These are phyloP conservation scores for Pseudogymnoascus sp. DNA, from an alignment of 2,329 filamentous ascomycete genomes.

Conservation along the genomic window DNA sequence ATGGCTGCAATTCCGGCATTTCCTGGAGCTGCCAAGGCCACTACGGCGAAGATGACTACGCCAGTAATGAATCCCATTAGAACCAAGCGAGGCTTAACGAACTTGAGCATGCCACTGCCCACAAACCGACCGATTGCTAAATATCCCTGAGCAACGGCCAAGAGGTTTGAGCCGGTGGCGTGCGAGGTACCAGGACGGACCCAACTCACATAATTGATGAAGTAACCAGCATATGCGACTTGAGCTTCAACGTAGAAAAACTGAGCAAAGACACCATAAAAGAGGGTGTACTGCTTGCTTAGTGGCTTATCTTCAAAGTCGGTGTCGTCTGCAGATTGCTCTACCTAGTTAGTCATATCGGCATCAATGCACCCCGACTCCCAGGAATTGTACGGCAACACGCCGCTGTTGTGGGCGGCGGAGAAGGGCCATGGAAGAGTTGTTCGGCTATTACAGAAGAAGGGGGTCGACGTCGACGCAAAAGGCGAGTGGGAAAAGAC, in stretches of 20 bases:
- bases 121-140: slow-evolving; percentile 69
- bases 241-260: slow-evolving; percentile 74
- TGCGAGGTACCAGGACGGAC: slow-evolving; percentile 43
- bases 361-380: too few relatives aligned
- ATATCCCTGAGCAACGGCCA: slow-evolving; percentile 66
- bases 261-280: slow-evolving; percentile 67
- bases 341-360: slow-evolving; percentile 48
- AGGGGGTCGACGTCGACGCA: too few relatives aligned
- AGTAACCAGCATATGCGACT: slow-evolving; percentile 55
- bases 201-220: slow-evolving; percentile 63
- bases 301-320: slow-evolving; percentile 60
- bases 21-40: slow-evolving; percentile 40
- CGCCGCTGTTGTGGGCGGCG: too few relatives aligned
- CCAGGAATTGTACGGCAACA: too few relatives aligned
- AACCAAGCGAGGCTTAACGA: slow-evolving; percentile 52
- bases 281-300: slow-evolving; percentile 63
- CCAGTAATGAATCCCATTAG: slow-evolving; percentile 55
- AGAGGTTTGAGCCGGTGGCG: slow-evolving; percentile 42
- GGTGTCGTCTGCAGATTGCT: background rate
- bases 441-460: too few relatives aligned
- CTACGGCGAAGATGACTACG: slow-evolving; percentile 42
- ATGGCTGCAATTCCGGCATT: slow-evolving; percentile 46
- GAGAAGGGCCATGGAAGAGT: too few relatives aligned
- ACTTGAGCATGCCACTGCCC: slow-evolving; percentile 61
- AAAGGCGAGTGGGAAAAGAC: too few relatives aligned